Base-by-base conservation (phyloP, 352 stramenopile species). In the Globisporangium carolinianum region DNA sequence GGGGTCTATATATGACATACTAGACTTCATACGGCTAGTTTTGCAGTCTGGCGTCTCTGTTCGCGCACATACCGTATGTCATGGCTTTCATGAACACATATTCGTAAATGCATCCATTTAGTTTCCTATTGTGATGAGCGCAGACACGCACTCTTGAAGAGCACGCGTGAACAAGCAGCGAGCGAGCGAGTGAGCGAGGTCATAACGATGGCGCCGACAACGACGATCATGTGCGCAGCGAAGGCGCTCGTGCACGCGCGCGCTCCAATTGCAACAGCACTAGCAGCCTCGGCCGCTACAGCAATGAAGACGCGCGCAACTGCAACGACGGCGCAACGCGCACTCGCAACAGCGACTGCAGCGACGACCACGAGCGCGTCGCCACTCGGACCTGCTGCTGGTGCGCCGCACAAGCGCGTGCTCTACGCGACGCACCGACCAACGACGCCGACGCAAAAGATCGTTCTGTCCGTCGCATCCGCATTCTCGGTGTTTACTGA, bases 401-500 rank as follows among this genome's bases (percentile, higher is more conserved):
- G 83, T 15, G 53, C 72, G 43, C 76, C 79, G 15, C 65, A 75
- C 51, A 61, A 66, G 37, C 77, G 79, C 50, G 68, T 91, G 35
- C 60, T 87, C 15, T 94, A 96, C 62, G 69, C 71, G 37, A 71
- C 65, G 50, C 86, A 96, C 61, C 67, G 79, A 51, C 84, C 87
- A 15, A 95, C 85, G 55, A 81, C 79, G 24, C 79, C 83, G 6
- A 62, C 86, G 45, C 89, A 98, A 71, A 93, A 96, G 67, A 50
- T 98, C 7, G 58, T 87, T 6, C 71, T 98, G 35, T 87, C 95
- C 1, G 64, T 94, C 24, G 81, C 87, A 18, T 93, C 92, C 42
- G 94, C 94, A 9, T 65, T 97, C 41, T 86, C 84, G 0, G 95
- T 97, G 9, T 82, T 99, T 39, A 39, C 60, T 4, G 85, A 99